Percentiles rank a stretch among this genome's conserved stretches.
Evolutionary conservation across 345 rosid genomes (phyloP).

Genomic region (Gossypium longicalyx): DNA sequence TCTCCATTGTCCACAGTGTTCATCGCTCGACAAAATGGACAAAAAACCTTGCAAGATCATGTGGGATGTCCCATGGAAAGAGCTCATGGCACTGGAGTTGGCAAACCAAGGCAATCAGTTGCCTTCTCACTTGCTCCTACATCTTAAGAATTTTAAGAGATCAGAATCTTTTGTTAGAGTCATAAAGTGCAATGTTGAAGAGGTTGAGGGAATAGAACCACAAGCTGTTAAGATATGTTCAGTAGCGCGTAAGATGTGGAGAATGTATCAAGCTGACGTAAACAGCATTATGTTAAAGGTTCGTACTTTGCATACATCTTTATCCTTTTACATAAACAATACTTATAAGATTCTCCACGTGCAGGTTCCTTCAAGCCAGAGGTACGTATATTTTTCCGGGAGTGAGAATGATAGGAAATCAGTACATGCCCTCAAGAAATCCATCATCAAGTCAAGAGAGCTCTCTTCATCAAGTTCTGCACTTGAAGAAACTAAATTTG

Average conservation of each 20-base stretch:
- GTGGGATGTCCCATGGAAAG: constrained; percentile 99
- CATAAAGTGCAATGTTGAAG: constrained; percentile 71
- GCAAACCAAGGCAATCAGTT: constrained; percentile 71
- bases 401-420: constrained; percentile 54
- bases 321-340: constrained; percentile 6
- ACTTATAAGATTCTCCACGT: constrained; percentile 20
- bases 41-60: constrained; percentile 86
- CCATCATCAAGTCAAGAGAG: constrained; percentile 57
- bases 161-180: constrained; percentile 81
- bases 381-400: constrained; percentile 68
- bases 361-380: constrained; percentile 96
- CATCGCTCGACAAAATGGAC: constrained; percentile 70
- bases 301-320: neutral
- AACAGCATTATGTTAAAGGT: constrained; percentile 69
- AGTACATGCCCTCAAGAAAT: constrained; percentile 32
- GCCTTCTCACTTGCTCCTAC: constrained; percentile 88
- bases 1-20: constrained; percentile 47
- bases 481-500: constrained; percentile 53
- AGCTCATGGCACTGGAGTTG: constrained; percentile 89
- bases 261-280: constrained; percentile 53
- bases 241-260: constrained; percentile 74
- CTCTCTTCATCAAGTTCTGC: constrained; percentile 50
- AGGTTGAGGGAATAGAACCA: constrained; percentile 50
- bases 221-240: constrained; percentile 87
- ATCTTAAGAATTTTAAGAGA: constrained; percentile 73